Evolutionary conservation across 2,329 filamentous ascomycete genomes (phyloP), one percentile per base, ranked within the genome.

Genomic region (Coleophoma crateriformis): DNA sequence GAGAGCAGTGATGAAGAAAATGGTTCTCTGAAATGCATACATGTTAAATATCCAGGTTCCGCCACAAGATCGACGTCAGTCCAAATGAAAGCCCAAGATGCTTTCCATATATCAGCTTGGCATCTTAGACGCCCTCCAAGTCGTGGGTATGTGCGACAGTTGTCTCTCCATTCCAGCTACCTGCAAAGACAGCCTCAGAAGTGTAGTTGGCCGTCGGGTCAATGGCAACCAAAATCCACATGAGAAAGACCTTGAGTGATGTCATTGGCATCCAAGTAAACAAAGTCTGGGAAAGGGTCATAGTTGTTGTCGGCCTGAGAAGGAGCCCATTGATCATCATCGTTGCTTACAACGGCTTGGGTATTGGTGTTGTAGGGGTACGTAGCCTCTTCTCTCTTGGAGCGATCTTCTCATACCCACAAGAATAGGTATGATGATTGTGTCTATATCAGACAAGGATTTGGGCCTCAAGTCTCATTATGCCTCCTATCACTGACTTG

Each of bases 211-310:
- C 48, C 13, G 34, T 33, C 12, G 48, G 42, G 20, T 50, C 27
- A 41, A 50, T 45, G 17, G 34, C 43, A 39, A 50, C 35, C 12
- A 35, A 37, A 4, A 46, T 34, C 48, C 48, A 50, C 20, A 44
- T 41, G n/a, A 50, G 33, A 7, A 7, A 50, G 33, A n/a, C 48
- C 48, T 15, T 45, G 32, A n/a, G 39, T 45, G 19, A 33, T 40
- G 22, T 50, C 42, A 4, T 17, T 17, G 8, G 34, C 19, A n/a
- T 47, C 19, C 20, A 84, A 71, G 19, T 76, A 68, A 14, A 77
- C 73, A 56, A 82, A 82, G 60, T 83, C 72, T 52, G 81, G 64
- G 54, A 79, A 68, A 0, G 77, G 77, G 54, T 77, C 74, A 40
- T 38, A 41, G 27, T 69, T 67, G 6, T 67, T 70, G 35, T 71